phyloP scores from a whole-genome alignment of 108 stramenopile species.

The Cyclostephanos tholiformis region DNA sequence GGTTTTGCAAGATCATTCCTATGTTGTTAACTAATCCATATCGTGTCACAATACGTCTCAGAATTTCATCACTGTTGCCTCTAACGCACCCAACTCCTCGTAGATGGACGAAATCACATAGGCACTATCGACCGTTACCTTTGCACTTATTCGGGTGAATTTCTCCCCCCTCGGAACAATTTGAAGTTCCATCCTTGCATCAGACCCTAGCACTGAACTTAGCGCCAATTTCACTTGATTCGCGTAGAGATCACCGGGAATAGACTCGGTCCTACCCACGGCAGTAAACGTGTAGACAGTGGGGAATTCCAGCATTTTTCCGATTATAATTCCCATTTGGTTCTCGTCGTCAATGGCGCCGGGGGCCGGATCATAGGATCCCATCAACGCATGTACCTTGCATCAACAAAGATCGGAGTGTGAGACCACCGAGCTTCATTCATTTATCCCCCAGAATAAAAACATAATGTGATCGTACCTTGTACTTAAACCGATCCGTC shows the following conservation, averaged over 20 bases:
- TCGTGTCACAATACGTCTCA: constrained; percentile 16
- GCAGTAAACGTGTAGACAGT: constrained; percentile 63
- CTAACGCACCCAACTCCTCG: constrained; percentile 62
- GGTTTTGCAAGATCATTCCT: background rate
- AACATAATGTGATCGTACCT: constrained; percentile 24
- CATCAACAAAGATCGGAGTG: background rate
- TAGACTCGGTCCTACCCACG: constrained; percentile 56
- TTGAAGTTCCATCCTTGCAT: constrained; percentile 40
- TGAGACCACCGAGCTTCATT: background rate
- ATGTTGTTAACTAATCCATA: background rate
- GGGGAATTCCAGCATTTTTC: constrained; percentile 71
- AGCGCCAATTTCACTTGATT: constrained; percentile 56
- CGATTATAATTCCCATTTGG: constrained; percentile 71
- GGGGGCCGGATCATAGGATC: constrained; percentile 60
- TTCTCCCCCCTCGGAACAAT: constrained; percentile 69
- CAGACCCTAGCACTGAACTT: constrained; percentile 48
- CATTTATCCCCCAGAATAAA: background rate
- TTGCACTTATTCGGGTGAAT: constrained; percentile 61
- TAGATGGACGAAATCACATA: constrained; percentile 71
- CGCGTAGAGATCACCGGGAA: constrained; percentile 54
- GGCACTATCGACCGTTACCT: constrained; percentile 65
- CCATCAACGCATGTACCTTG: constrained; percentile 78
- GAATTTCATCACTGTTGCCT: constrained; percentile 73
- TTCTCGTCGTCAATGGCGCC: constrained; percentile 64
- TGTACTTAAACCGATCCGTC: constrained; percentile 83